phyloP scores from a whole-genome alignment of 2,329 filamentous ascomycete genomes.

The Dactylonectria macrodidyma region DNA sequence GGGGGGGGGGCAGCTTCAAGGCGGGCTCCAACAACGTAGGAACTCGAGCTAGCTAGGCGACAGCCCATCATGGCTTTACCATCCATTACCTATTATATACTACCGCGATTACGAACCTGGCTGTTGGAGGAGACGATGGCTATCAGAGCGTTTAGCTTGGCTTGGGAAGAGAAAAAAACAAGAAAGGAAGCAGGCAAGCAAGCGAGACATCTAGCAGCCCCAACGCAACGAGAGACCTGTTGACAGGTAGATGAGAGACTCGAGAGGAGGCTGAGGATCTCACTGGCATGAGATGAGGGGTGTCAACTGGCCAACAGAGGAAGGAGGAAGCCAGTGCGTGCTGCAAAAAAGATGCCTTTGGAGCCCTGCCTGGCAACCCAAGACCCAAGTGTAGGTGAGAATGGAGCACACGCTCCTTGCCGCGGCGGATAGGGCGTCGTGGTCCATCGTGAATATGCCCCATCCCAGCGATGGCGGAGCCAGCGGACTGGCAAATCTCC shows the following conservation, averaged over 20 bases:
- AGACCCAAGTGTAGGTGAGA: conserved; percentile 1
- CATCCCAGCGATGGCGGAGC: not conserved
- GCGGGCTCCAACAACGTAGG: conserved; percentile 8
- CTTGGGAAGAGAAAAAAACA: not conserved
- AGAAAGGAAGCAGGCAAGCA: not conserved
- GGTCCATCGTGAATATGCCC: not conserved
- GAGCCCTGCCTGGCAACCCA: not conserved
- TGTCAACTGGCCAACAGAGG: not conserved
- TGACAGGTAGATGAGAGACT: not conserved
- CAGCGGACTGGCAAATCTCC: conserved; percentile 37
- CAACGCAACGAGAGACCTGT: not conserved
- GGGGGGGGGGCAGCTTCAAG: conserved; percentile 29
- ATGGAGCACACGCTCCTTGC: conserved; percentile 1
- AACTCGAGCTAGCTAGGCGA: conserved; percentile 5
- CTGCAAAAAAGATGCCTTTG: not conserved
- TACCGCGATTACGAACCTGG: conserved; percentile 4
- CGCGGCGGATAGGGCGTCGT: not conserved
- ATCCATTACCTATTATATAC: conserved; percentile 15
- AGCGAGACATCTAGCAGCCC: too few relatives aligned
- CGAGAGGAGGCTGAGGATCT: not conserved
- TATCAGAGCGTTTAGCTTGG: conserved; percentile 4
- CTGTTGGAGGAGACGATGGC: not conserved
- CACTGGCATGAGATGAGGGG: not conserved
- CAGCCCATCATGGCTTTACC: conserved; percentile 16
- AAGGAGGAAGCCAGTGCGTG: not conserved